Evolutionary conservation across 108 stramenopile genomes (phyloP).

Genomic region (Cyclotella baltica): DNA sequence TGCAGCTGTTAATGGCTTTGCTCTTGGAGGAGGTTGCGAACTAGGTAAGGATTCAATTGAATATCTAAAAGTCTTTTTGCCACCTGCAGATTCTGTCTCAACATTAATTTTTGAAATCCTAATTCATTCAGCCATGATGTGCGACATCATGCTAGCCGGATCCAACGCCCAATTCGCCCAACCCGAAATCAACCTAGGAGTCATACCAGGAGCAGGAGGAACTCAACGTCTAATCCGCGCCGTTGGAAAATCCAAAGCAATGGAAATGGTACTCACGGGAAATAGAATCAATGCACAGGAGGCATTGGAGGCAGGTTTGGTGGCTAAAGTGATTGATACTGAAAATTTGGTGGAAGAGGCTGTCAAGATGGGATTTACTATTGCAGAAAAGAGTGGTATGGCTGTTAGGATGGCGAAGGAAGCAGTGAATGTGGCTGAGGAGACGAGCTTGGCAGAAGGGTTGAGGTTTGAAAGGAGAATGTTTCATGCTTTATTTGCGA

Average conservation of each 20-base stretch:
- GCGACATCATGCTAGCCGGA: conserved; percentile 96
- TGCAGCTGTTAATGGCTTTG: conserved; percentile 98
- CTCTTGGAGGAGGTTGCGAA: conserved; percentile 98
- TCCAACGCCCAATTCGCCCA: conserved; percentile 96
- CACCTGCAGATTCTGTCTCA: not conserved
- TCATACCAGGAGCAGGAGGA: conserved; percentile 96
- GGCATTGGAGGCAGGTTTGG: conserved; percentile 90
- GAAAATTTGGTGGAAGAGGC: conserved; percentile 87
- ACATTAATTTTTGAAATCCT: not conserved
- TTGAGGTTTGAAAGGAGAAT: conserved; percentile 95
- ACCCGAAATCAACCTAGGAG: conserved; percentile 98
- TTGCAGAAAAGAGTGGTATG: conserved; percentile 91
- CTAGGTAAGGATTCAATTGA: conserved; percentile 39
- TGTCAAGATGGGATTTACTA: conserved; percentile 88
- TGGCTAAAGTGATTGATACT: conserved; percentile 87
- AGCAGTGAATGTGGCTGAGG: conserved; percentile 97
- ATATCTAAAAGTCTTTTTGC: not conserved
- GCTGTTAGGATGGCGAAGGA: conserved; percentile 93
- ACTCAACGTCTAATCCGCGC: conserved; percentile 96
- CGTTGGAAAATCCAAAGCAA: conserved; percentile 98
- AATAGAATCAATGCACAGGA: conserved; percentile 91
- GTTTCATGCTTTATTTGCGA: conserved; percentile 97
- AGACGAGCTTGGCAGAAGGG: conserved; percentile 92
- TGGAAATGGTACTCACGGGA: conserved; percentile 97
- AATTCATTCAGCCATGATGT: conserved; percentile 91